These are phyloP conservation scores for Emmonsiellopsis sp. DNA, from an alignment of 2,329 filamentous ascomycete genomes.

Conservation along the genomic window DNA sequence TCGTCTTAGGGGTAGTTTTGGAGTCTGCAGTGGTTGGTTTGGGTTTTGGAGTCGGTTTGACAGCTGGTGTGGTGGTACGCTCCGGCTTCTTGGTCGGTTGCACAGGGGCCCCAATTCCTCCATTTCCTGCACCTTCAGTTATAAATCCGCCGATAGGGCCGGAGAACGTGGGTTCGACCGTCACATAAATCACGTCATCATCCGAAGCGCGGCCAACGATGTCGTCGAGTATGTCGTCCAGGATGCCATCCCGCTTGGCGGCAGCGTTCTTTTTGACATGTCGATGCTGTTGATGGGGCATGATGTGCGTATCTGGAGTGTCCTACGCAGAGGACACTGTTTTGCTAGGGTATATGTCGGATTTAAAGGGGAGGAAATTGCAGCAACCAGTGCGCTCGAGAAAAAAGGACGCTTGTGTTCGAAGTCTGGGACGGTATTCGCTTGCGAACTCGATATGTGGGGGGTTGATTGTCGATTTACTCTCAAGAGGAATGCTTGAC, in stretches of 20 bases:
- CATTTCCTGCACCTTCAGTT: conserved; percentile 22
- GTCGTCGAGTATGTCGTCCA: conserved; percentile 3
- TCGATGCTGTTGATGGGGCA: conserved; percentile 8
- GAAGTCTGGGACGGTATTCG: not conserved
- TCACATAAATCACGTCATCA: conserved; percentile 41
- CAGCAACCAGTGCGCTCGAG: conserved; percentile 11
- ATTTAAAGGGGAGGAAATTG: not conserved
- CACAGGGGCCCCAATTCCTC: conserved; percentile 22
- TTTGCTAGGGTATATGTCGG: not conserved
- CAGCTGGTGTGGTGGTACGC: conserved; percentile 3
- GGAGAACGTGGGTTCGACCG: conserved; percentile 43
- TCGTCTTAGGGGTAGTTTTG: conserved; percentile 4
- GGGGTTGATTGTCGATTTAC: not conserved
- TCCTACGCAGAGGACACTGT: not conserved
- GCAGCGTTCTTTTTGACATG: conserved; percentile 5
- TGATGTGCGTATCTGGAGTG: not conserved
- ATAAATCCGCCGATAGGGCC: conserved; percentile 42
- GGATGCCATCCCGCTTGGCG: not conserved
- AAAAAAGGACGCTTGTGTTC: not conserved
- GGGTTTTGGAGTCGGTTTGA: not conserved
- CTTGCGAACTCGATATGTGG: not conserved
- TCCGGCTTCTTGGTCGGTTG: conserved; percentile 11
- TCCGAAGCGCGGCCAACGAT: not conserved
- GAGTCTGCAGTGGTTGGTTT: conserved; percentile 12
- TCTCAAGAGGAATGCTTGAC: not conserved